A percentile compares a stretch with the other conserved stretches of the same genome.
Conservation (phyloP, 2,329 filamentous ascomycete species). For the Claviceps digitariae region DNA sequence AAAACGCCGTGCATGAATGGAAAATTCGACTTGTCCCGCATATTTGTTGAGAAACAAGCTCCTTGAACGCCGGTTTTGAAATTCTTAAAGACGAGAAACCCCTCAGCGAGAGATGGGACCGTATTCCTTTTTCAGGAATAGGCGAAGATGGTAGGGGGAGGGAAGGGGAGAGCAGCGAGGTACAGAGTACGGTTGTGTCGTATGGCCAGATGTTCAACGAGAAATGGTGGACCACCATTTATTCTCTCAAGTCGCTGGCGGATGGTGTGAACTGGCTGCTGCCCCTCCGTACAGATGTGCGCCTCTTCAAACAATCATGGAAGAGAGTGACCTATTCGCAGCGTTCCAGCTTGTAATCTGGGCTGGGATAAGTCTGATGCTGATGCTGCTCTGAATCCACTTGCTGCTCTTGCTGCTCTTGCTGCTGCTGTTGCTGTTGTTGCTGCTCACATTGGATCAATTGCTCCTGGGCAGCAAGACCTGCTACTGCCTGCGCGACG, state of each 20-base stretch:
- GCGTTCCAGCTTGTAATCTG: conserved; percentile 23
- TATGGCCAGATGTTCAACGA: background rate
- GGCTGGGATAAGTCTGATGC: conserved; percentile 12
- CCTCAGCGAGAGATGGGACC: background rate
- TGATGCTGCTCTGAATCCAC: conserved; percentile 11
- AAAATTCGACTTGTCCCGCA: background rate
- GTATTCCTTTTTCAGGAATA: background rate
- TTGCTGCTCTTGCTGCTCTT: conserved; percentile 16
- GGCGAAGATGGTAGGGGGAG: too few species aligned
- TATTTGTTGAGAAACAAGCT: background rate
- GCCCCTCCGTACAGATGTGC: conserved; percentile 29
- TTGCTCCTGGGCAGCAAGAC: conserved; percentile 28
- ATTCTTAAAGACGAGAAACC: background rate
- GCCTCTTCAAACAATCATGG: conserved; percentile 38
- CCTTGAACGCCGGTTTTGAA: background rate
- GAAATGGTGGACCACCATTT: background rate
- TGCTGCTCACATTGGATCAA: conserved; percentile 19
- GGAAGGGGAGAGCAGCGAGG: background rate
- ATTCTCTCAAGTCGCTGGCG: too few species aligned
- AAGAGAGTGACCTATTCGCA: conserved; percentile 30
- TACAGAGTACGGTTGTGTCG: background rate
- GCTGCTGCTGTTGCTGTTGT: conserved; percentile 15
- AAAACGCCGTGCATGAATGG: background rate
- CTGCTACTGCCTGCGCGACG: conserved; percentile 35
- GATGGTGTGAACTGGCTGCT: conserved; percentile 6